These are phyloP conservation scores for Syzygium malaccense DNA, from an alignment of 441 rosid species.

Conservation along the genomic window DNA sequence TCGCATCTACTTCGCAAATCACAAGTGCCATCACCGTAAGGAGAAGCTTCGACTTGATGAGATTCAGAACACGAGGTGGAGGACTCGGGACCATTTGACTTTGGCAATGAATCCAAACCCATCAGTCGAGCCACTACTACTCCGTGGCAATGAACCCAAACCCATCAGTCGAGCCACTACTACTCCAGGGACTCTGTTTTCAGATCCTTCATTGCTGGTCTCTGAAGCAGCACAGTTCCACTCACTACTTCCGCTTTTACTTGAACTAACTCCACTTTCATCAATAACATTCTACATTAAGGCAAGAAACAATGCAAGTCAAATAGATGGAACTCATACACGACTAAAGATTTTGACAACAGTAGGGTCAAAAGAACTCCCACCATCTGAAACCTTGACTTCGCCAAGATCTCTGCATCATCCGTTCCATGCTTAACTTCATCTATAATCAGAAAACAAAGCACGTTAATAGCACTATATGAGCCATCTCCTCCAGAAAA, in stretches of 20 bases:
- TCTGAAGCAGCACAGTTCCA: constrained; percentile 51
- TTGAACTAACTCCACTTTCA: constrained; percentile 36
- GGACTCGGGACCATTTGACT: constrained; percentile 27
- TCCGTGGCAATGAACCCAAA: constrained; percentile 76
- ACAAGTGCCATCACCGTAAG: constrained; percentile 15
- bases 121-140: constrained; percentile 94
- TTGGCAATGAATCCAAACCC: constrained; percentile 87
- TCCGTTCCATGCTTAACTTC: constrained; percentile 36
- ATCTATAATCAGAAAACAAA: constrained; percentile 8
- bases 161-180: constrained; percentile 98
- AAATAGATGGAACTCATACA: not conserved
- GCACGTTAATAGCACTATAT: not conserved
- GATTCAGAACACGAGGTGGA: constrained; percentile 27
- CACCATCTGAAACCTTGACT: constrained; percentile 33
- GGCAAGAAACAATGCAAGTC: not conserved
- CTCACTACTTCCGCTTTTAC: constrained; percentile 38
- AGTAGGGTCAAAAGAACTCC: constrained; percentile 1
- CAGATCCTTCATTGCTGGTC: constrained; percentile 60
- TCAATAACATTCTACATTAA: constrained; percentile 32
- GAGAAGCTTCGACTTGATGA: constrained; percentile 25
- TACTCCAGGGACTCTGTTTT: constrained; percentile 65
- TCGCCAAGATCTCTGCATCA: constrained; percentile 21
- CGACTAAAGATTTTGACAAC: not conserved
- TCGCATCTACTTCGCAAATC: constrained; percentile 33
- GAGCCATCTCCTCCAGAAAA: not conserved